phyloP scores from a whole-genome alignment of 2,329 filamentous ascomycete species.

The Pezicula neosporulosa region DNA sequence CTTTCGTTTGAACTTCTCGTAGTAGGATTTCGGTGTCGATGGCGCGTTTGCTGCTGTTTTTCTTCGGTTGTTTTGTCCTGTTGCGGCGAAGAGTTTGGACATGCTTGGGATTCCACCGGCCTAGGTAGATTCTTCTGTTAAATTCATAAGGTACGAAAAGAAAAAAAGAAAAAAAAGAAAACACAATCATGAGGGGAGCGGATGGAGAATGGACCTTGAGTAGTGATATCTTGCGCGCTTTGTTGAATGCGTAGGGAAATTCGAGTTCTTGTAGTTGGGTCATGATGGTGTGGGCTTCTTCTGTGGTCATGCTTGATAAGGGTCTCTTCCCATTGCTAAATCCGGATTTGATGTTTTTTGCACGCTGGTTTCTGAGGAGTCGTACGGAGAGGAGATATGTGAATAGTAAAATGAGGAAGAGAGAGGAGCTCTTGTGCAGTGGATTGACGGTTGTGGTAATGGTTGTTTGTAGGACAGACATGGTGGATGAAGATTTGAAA shows the following conservation, averaged over 20 bases:
- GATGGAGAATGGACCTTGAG: background rate
- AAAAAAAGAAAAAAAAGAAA: too few relatives aligned
- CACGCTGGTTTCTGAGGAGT: slow-evolving; percentile 13
- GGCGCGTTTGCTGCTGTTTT: slow-evolving; percentile 18
- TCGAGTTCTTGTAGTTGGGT: slow-evolving; percentile 27
- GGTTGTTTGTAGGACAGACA: too few relatives aligned
- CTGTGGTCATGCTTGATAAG: slow-evolving; percentile 28
- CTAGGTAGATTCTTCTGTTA: too few relatives aligned
- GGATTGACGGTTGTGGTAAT: too few relatives aligned
- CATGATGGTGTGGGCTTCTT: slow-evolving; percentile 27
- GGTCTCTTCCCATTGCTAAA: slow-evolving; percentile 10
- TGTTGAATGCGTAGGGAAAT: slow-evolving; percentile 27
- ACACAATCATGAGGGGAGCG: too few relatives aligned
- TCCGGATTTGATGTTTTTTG: slow-evolving; percentile 9
- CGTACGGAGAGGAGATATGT: slow-evolving; percentile 15
- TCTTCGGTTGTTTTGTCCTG: slow-evolving; percentile 16
- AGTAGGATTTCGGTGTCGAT: slow-evolving; percentile 24
- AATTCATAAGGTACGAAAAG: too few relatives aligned
- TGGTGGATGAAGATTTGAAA: too few relatives aligned
- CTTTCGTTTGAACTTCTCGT: slow-evolving; percentile 18
- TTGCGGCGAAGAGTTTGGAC: slow-evolving; percentile 19
- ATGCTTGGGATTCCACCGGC: slow-evolving; percentile 19
- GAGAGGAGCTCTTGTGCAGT: too few relatives aligned
- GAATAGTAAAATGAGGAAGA: too few relatives aligned
- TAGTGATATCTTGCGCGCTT: slow-evolving; percentile 22